Evolutionary conservation across 176 grass and related monocot genomes (phyloP), one percentile per base, ranked within the genome.

Genomic region (Oryza longistaminata): DNA sequence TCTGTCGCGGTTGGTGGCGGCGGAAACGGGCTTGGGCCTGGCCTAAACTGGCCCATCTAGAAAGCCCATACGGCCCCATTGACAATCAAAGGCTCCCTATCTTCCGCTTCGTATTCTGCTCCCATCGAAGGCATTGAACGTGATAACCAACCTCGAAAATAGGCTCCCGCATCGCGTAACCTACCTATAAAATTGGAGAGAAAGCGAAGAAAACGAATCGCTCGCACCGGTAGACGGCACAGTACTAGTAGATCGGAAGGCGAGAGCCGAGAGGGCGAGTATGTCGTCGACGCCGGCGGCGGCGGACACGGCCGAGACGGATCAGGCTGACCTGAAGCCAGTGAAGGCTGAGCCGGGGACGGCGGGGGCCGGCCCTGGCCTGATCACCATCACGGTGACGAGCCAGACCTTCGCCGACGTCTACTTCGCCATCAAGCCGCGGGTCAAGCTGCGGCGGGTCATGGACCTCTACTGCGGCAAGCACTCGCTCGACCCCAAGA

Each of bases 311-410:
- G 50, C 3, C 52, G 52, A 55, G 52, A 21, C 6, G 17, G 1
- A 19, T 21, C 52, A 55, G 17, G 52, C 17, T 7, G 52, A 55
- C 6, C 52, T 55, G 22, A 55, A 34, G 33, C n/a, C 34, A 15
- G 40, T 82, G 65, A 88, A 83, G 73, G 1, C 39, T 27, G 86
- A 88, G 66, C 5, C 26, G 61, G 9, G 0, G 35, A 6, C 4
- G 66, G 3, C 26, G 61, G 9, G 0, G 35, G 1, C 4, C 6
- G 35, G 35, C 35, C 35, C 35, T 37, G 6, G 3, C 27, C 1
- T 16, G n/a, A 48, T 88, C n/a, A 11, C 2, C 53, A 40, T 87
- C 86, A 76, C 4, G 71, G 13, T 87, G 35, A 12, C 10, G 5
- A 87, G 71, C 71, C 64, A 26, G 64, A 87, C 37, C 0, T 3